Evolutionary conservation across 768 basidiomycete species (phyloP).

Genomic region (Mycena kentingensis): DNA sequence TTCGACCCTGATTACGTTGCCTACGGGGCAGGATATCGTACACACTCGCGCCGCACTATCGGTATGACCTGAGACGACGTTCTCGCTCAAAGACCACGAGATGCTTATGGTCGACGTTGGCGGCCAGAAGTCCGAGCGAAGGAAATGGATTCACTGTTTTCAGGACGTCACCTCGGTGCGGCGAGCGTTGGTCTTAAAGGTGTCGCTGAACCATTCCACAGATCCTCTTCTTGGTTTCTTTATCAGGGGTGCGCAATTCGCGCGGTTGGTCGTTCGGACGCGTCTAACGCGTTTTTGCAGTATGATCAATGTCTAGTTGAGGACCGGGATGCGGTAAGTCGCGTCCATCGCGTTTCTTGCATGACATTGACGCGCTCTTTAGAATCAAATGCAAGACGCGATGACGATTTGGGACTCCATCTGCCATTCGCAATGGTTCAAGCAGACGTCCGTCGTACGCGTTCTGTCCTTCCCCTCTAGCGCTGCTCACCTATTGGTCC

Average conservation of each 20-base stretch:
- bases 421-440: constrained; percentile 97
- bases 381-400: constrained; percentile 99
- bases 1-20: constrained; percentile 73
- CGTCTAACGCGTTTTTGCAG: not conserved
- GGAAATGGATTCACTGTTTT: constrained; percentile 94
- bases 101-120: constrained; percentile 94
- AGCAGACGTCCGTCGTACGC: constrained; percentile 85
- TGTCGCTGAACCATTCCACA: not conserved
- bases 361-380: constrained; percentile 7
- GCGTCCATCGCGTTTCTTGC: not conserved
- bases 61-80: constrained; percentile 90
- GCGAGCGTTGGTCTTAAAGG: no score
- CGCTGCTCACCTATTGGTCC: constrained; percentile 1
- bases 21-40: constrained; percentile 86
- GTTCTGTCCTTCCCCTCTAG: not conserved
- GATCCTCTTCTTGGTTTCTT: constrained; percentile 88
- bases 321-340: constrained; percentile 81
- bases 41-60: constrained; percentile 85
- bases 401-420: constrained; percentile 99
- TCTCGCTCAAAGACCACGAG: constrained; percentile 74
- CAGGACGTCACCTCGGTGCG: constrained; percentile 91
- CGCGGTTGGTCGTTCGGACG: no score
- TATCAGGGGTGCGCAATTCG: no score
- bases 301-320: constrained; percentile 94
- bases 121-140: constrained; percentile 85